Evolutionary conservation across 441 rosid species (phyloP).

Genomic region (Adansonia madagascariensis): DNA sequence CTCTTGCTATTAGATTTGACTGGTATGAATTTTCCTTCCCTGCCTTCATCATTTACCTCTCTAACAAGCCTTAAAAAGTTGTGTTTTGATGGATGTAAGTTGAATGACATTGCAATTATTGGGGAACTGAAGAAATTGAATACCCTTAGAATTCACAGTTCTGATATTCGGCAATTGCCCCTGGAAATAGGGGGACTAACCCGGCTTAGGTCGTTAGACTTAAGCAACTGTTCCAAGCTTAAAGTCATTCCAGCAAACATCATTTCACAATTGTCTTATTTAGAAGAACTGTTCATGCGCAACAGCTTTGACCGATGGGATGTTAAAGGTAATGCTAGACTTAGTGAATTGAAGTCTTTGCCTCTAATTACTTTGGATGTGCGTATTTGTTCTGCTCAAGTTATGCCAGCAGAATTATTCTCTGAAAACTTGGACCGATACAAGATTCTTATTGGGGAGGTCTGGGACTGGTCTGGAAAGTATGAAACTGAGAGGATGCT

Average conservation of each 20-base stretch:
- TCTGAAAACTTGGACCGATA: constrained; percentile 24
- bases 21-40: neutral
- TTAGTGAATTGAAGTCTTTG: constrained; percentile 33
- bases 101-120: constrained; percentile 31
- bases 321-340: constrained; percentile 21
- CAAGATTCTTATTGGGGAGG: constrained; percentile 33
- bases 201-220: constrained; percentile 20
- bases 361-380: constrained; percentile 22
- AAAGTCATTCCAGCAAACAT: constrained; percentile 19
- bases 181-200: constrained; percentile 21
- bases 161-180: constrained; percentile 19
- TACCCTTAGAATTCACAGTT: constrained; percentile 20
- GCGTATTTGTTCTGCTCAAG: constrained; percentile 21
- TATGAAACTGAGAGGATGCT: constrained; percentile 13
- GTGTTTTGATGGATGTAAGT: constrained; percentile 21
- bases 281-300: constrained; percentile 32
- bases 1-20: constrained; percentile 38
- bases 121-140: constrained; percentile 31
- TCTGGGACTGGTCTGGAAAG: constrained; percentile 22
- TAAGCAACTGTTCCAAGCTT: constrained; percentile 4
- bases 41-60: constrained; percentile 36
- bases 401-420: constrained; percentile 22
- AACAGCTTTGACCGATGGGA: constrained; percentile 29
- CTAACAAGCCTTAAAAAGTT: constrained; percentile 37
- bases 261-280: constrained; percentile 8